A percentile compares a stretch with the other conserved stretches of the same genome.
These are phyloP conservation scores for Puccinia polysora DNA, from an alignment of 1,284 basidiomycete genomes.

Conservation along the genomic window DNA sequence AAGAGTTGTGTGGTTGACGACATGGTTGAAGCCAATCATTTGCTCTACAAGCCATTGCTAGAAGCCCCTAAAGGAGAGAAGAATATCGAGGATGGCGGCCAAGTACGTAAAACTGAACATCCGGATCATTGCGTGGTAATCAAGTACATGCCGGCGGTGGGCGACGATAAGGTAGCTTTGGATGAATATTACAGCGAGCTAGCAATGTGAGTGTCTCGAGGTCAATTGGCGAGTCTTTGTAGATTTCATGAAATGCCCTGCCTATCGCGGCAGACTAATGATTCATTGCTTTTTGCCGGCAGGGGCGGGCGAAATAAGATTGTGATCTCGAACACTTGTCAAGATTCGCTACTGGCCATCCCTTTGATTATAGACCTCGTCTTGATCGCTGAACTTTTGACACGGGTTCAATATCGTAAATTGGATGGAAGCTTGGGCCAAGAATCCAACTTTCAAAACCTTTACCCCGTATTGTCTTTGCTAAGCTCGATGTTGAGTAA, in stretches of 20 bases:
- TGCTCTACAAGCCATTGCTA: slow-evolving; percentile 75
- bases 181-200: slow-evolving; percentile 96
- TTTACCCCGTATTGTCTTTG: slow-evolving; percentile 82
- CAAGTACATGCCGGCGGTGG: slow-evolving; percentile 71
- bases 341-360: slow-evolving; percentile 92
- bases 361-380: slow-evolving; percentile 90
- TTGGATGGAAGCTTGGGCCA: neutral
- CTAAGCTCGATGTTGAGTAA: slow-evolving; percentile 72
- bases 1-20: slow-evolving; percentile 96
- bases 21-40: slow-evolving; percentile 85
- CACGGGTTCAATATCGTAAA: slow-evolving; percentile 70
- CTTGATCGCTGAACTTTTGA: slow-evolving; percentile 89
- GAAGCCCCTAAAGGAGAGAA: slow-evolving; percentile 39
- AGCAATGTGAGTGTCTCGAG: slow-evolving; percentile 57
- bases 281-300: neutral
- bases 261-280: neutral
- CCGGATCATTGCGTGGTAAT: slow-evolving; percentile 91
- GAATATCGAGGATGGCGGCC: slow-evolving; percentile 48
- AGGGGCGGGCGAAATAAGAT: slow-evolving; percentile 42
- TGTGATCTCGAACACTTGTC: slow-evolving; percentile 46
- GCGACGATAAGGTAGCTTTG: slow-evolving; percentile 94
- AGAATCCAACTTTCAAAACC: slow-evolving; percentile 54
- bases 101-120: slow-evolving; percentile 70
- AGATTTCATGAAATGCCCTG: neutral
- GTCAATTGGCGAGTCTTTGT: slow-evolving; percentile 30